These are phyloP conservation scores for Alnus rubra DNA, from an alignment of 306 rosid genomes.

Conservation along the genomic window DNA sequence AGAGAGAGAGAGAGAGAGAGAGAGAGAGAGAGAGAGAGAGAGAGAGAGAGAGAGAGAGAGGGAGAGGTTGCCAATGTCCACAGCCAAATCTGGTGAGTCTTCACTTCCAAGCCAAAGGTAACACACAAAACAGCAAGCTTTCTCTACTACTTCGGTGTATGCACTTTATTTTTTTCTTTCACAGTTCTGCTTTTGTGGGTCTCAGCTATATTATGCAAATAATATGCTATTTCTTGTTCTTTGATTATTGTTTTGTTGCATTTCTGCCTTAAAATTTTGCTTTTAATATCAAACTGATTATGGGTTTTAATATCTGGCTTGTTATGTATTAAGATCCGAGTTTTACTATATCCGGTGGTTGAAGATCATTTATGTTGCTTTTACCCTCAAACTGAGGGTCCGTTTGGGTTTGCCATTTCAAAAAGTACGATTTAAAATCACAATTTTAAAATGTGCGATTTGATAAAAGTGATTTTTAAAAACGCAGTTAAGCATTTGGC, in stretches of 20 bases:
- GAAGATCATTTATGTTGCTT: background rate
- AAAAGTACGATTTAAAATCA: no score
- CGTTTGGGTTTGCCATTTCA: no score
- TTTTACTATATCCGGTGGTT: background rate
- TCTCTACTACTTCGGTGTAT: background rate
- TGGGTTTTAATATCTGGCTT: background rate
- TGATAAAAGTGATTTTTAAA: no score
- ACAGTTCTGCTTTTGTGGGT: background rate
- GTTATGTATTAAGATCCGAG: conserved; percentile 9
- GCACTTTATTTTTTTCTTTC: background rate
- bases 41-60: background rate
- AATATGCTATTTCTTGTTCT: background rate
- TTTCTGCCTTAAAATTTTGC: background rate
- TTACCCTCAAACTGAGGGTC: background rate
- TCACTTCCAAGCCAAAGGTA: conserved; percentile 42
- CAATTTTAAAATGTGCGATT: no score
- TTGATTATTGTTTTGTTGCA: background rate
- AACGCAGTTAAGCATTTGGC: no score
- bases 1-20: no score
- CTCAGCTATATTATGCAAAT: background rate
- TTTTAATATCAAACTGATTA: background rate
- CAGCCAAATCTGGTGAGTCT: conserved; percentile 3
- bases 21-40: no score
- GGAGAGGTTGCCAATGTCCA: conserved; percentile 29
- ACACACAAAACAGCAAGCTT: background rate